Percentiles rank a stretch among this genome's conserved stretches.
Conservation (phyloP, 176 grass and related monocot species). For the Cenchrus purpureus region DNA sequence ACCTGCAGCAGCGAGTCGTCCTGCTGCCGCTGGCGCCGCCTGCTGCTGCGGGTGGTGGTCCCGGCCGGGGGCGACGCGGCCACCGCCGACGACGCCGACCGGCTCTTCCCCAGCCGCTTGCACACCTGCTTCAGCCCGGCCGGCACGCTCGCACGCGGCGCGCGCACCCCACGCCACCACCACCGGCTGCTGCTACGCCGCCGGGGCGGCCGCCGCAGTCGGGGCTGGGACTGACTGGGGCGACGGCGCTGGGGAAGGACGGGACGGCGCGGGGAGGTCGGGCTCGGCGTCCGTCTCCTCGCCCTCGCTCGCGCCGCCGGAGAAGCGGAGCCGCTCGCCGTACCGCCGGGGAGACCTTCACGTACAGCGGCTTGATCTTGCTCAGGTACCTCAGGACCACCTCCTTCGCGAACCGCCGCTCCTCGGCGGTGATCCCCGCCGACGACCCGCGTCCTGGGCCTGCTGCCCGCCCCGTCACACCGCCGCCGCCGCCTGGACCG, state of each 20-base stretch:
- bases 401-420: conserved; percentile 76
- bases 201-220: neutral
- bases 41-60: no score
- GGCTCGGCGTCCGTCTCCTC: conserved; percentile 63
- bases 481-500: neutral
- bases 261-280: conserved; percentile 18
- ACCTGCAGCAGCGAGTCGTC: conserved; percentile 87
- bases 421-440: conserved; percentile 54
- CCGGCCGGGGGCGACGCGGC: conserved; percentile 26
- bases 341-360: conserved; percentile 75
- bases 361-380: conserved; percentile 89
- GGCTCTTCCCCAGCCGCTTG: conserved; percentile 84
- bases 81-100: conserved; percentile 84
- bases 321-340: conserved; percentile 67
- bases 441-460: neutral
- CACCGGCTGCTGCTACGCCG: conserved; percentile 21
- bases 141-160: conserved; percentile 67
- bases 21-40: conserved; percentile 42
- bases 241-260: neutral
- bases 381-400: conserved; percentile 78
- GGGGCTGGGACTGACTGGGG: neutral
- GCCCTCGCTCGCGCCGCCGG: conserved; percentile 42
- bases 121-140: conserved; percentile 82
- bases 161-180: conserved; percentile 67
- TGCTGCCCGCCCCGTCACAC: neutral